Evolutionary conservation across 1,139 yeast species (phyloP).

Genomic region (Wickerhamiella infanticola): DNA sequence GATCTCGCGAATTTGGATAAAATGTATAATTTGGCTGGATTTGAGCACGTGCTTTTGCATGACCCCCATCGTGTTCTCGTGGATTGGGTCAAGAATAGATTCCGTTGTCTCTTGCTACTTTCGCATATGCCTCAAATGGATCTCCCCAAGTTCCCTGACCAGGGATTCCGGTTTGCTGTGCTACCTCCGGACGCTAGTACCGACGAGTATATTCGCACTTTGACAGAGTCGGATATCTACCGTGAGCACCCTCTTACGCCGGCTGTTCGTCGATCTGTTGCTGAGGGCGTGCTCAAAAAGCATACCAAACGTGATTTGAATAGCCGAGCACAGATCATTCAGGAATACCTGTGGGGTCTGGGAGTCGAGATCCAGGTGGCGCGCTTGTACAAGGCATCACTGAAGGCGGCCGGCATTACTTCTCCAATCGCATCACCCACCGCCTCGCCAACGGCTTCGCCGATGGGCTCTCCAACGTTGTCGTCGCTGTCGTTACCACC

Average conservation of each 20-base stretch:
- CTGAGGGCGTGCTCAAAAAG: slow-evolving; percentile 21
- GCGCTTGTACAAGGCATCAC: slow-evolving; percentile 31
- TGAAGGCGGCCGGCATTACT: background rate
- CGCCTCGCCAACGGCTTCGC: slow-evolving; percentile 6
- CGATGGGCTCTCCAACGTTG: slow-evolving; percentile 6
- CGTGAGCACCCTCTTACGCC: slow-evolving; percentile 34
- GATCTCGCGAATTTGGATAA: slow-evolving; percentile 34
- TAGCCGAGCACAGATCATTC: slow-evolving; percentile 30
- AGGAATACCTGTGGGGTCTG: slow-evolving; percentile 32
- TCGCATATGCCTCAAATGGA: slow-evolving; percentile 30
- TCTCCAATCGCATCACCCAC: background rate
- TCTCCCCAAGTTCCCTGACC: slow-evolving; percentile 18
- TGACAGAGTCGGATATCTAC: slow-evolving; percentile 34
- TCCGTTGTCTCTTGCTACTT: slow-evolving; percentile 42
- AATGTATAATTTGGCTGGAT: slow-evolving; percentile 34
- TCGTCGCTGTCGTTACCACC: slow-evolving; percentile 6
- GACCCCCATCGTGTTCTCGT: slow-evolving; percentile 49
- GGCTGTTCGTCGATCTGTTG: slow-evolving; percentile 25
- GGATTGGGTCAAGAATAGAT: slow-evolving; percentile 51
- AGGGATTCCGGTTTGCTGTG: slow-evolving; percentile 29
- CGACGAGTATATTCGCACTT: slow-evolving; percentile 29
- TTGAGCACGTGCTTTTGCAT: slow-evolving; percentile 28
- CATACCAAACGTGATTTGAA: slow-evolving; percentile 5
- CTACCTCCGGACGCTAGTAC: slow-evolving; percentile 32
- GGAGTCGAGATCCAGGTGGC: slow-evolving; percentile 51